Base-by-base conservation (phyloP, 768 basidiomycete species). In the Kwoniella sp. region DNA sequence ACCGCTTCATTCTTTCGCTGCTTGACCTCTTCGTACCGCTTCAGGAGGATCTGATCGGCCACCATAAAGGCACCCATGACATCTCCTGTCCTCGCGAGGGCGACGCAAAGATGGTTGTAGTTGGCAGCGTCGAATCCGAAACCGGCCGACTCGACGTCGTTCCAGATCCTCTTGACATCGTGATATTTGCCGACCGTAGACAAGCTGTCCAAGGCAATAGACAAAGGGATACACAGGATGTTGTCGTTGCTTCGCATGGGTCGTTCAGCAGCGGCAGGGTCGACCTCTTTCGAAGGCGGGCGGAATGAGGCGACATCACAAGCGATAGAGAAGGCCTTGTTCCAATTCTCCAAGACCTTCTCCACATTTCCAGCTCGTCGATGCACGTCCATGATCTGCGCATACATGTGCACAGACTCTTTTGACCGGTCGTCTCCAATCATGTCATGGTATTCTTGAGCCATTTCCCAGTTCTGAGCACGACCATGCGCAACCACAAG, bases 61-160 rank as follows among this genome's bases (percentile, higher is more conserved):
- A 92, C 78, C 60, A 85, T 83, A 73, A 92, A 90, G 8, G 88
- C 89, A 38, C 84, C 84, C 61, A 85, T 83, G n/a, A 83, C 75
- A 64, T 91, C 82, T 22, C 87, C 88, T 0, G 86, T 88, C 26
- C 87, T 83, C 32, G 89, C 78, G 20, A 92, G 79, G 12, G 84
- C 85, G 9, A 85, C 78, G 22, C 79, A 80, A 23, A 95, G 79
- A 63, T 88, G 83, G 65, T 93, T 95, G 87, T 89, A 98, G 71
- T 95, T 96, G 63, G 86, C 83, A 11, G 86, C 80, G 69, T 92
- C 88, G 70, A 90, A 89, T 11, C 78, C 78, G 61, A 92, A 86
- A 1, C 88, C 87, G 9, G 77, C 73, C 10, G 72, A 59, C 54
- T 80, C 80, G 43, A 88, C 79, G 26, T 76, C 69, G n/a, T 77